phyloP scores from a whole-genome alignment of 768 basidiomycete genomes.

The Podaxis carcinomalis region DNA sequence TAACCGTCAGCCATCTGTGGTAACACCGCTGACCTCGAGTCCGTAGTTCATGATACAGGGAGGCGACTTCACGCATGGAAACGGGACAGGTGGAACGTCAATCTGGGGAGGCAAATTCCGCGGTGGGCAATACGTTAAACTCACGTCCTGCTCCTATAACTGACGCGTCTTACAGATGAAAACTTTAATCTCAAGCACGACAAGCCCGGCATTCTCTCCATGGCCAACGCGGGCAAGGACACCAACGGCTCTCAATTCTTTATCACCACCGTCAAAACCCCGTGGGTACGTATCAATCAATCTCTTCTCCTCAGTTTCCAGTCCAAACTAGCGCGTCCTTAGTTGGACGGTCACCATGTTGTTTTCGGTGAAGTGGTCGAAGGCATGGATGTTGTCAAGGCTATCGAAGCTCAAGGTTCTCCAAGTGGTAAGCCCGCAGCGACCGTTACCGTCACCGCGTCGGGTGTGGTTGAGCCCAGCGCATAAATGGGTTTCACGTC shows the following conservation, averaged over 20 bases:
- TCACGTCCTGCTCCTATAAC: neutral
- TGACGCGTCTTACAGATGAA: conserved; percentile 52
- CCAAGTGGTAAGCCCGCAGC: conserved; percentile 32
- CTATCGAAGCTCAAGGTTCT: conserved; percentile 46
- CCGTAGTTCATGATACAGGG: conserved; percentile 80
- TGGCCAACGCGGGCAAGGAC: conserved; percentile 83
- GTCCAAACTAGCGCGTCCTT: neutral
- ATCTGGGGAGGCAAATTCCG: conserved; percentile 81
- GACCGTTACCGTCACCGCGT: conserved; percentile 55
- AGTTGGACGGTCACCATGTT: conserved; percentile 64
- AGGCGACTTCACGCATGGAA: conserved; percentile 74
- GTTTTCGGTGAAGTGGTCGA: conserved; percentile 70
- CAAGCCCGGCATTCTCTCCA: conserved; percentile 60
- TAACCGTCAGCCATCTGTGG: conserved; percentile 1
- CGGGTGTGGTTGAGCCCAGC: conserved; percentile 33
- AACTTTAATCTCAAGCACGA: conserved; percentile 74
- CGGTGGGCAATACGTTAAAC: conserved; percentile 35
- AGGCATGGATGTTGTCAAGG: conserved; percentile 61
- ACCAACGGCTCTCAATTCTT: conserved; percentile 87
- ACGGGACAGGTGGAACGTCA: conserved; percentile 81
- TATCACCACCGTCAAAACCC: conserved; percentile 68
- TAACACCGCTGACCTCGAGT: neutral
- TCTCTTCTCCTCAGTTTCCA: neutral
- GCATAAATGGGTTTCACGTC: neutral
- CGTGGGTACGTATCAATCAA: conserved; percentile 42